phyloP scores from a whole-genome alignment of 768 basidiomycete species.

The Leccinum olivaceopallidum region DNA sequence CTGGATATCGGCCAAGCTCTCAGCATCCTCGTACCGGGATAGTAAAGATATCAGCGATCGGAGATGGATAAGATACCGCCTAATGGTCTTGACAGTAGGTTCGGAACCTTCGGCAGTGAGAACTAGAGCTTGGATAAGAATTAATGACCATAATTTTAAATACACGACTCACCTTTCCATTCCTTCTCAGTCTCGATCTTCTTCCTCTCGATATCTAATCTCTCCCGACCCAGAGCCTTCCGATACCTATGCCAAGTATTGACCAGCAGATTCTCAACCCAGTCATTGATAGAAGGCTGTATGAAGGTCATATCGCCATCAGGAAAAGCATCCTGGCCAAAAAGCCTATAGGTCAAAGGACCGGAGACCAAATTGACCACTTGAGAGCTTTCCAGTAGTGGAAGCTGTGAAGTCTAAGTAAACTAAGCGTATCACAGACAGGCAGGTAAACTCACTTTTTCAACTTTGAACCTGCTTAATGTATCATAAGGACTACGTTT shows the following conservation, averaged over 20 bases:
- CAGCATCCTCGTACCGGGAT: background rate
- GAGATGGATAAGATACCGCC: background rate
- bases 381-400: background rate
- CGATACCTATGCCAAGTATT: background rate
- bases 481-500: too few species aligned
- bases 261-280: background rate
- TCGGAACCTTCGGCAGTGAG: background rate
- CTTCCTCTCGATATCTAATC: background rate
- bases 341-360: background rate
- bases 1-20: background rate
- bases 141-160: background rate
- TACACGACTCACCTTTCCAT: background rate
- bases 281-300: background rate
- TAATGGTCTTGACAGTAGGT: background rate
- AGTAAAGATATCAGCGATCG: background rate
- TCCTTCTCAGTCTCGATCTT: background rate
- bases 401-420: background rate
- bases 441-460: background rate
- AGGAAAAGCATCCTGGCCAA: background rate
- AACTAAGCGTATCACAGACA: background rate
- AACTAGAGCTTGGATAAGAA: background rate
- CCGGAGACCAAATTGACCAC: background rate
- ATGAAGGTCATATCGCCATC: background rate
- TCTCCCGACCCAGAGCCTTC: background rate
- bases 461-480: background rate